A percentile compares a stretch with the other conserved stretches of the same genome.
Evolutionary conservation across 108 stramenopile genomes (phyloP).

Genomic region (Nitzschia inconspicua): DNA sequence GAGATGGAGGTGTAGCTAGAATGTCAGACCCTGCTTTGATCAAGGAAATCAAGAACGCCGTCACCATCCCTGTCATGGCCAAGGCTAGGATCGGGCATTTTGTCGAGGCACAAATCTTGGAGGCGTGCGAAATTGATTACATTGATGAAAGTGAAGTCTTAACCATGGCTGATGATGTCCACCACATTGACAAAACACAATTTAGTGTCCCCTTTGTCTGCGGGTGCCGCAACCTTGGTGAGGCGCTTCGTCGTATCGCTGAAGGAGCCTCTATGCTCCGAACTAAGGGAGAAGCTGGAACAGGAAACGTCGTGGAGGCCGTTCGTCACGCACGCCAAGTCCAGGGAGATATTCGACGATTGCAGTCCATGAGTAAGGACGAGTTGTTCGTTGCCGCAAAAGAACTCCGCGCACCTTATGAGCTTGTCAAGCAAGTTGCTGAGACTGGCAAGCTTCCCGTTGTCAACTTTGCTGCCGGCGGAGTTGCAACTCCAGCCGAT

Average conservation of each 20-base stretch:
- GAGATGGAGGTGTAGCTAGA: slow-evolving; percentile 98
- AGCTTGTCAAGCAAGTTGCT: slow-evolving; percentile 89
- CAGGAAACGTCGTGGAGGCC: slow-evolving; percentile 98
- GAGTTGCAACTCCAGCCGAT: slow-evolving; percentile 98
- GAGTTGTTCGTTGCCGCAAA: slow-evolving; percentile 98
- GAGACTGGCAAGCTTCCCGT: slow-evolving; percentile 93
- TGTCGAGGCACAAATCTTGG: slow-evolving; percentile 98
- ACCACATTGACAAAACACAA: slow-evolving; percentile 97
- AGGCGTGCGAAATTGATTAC: slow-evolving; percentile 98
- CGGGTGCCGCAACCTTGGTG: slow-evolving; percentile 98
- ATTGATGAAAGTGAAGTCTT: slow-evolving; percentile 98
- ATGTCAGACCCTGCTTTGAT: slow-evolving; percentile 98
- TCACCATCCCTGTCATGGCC: slow-evolving; percentile 99
- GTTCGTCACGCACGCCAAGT: slow-evolving; percentile 96
- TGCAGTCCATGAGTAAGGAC: slow-evolving; percentile 89
- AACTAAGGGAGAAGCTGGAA: slow-evolving; percentile 99
- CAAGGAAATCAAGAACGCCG: slow-evolving; percentile 97
- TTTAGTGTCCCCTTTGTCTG: slow-evolving; percentile 99
- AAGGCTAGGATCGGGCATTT: slow-evolving; percentile 99
- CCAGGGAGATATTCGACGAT: slow-evolving; percentile 78
- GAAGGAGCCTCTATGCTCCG: slow-evolving; percentile 99
- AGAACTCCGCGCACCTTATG: slow-evolving; percentile 91
- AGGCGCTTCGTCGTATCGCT: slow-evolving; percentile 94
- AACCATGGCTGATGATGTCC: slow-evolving; percentile 99
- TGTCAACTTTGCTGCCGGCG: slow-evolving; percentile 99